These are phyloP conservation scores for Nasturtium officinale DNA, from an alignment of 345 rosid species.

Conservation along the genomic window DNA sequence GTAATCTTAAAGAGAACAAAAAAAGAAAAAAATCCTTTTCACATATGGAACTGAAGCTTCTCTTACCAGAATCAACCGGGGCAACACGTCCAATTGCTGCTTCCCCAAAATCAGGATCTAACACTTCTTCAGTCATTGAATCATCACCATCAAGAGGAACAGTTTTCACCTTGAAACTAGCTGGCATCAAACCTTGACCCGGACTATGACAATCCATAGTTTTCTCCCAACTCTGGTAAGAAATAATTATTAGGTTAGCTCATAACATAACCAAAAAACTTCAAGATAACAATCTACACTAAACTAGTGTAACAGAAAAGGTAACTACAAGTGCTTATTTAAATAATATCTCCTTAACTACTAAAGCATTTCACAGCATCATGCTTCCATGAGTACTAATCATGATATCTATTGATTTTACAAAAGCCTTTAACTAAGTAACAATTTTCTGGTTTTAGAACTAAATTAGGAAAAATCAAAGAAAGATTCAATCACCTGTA, in stretches of 20 bases:
- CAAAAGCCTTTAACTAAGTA: background rate
- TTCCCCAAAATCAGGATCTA: constrained; percentile 95
- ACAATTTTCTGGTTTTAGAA: background rate
- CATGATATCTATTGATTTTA: background rate
- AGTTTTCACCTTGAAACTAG: constrained; percentile 88
- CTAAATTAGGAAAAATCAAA: background rate
- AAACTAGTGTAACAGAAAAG: background rate
- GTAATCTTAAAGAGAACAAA: background rate
- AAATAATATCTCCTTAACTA: background rate
- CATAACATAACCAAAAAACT: background rate
- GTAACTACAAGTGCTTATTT: background rate
- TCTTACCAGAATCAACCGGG: constrained; percentile 88
- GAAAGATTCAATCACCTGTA: constrained; percentile 63
- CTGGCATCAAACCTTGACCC: constrained; percentile 97
- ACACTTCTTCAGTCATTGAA: constrained; percentile 77
- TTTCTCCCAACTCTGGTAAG: constrained; percentile 91
- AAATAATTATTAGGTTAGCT: constrained; percentile 19
- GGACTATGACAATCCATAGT: constrained; percentile 97
- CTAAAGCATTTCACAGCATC: background rate
- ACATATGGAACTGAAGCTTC: background rate
- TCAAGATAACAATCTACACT: background rate
- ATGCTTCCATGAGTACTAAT: background rate
- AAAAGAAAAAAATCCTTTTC: background rate
- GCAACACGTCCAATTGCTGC: constrained; percentile 99
- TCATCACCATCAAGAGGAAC: constrained; percentile 87